phyloP scores from a whole-genome alignment of 2,329 filamentous ascomycete genomes.

The Alternaria angustiovoidea region DNA sequence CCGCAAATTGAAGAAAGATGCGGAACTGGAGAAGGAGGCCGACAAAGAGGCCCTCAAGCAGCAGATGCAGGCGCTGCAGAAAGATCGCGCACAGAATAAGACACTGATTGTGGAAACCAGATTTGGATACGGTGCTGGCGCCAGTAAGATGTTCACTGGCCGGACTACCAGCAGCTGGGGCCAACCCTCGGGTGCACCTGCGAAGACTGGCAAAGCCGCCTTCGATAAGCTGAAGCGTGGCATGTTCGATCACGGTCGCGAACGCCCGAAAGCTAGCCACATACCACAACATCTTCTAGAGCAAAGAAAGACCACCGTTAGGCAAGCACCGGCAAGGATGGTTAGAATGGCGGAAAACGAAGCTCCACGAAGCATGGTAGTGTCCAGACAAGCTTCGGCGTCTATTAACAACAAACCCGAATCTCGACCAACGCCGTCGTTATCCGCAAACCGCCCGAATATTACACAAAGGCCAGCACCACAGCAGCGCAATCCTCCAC shows the following conservation, averaged over 20 bases:
- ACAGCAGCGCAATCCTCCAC: constrained; percentile 18
- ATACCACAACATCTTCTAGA: constrained; percentile 41
- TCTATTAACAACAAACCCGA: constrained; percentile 24
- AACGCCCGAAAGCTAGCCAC: constrained; percentile 39
- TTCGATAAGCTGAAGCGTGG: constrained; percentile 46
- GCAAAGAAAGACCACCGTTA: constrained; percentile 32
- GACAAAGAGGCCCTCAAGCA: constrained; percentile 45
- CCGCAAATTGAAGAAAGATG: constrained; percentile 54
- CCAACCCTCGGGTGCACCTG: constrained; percentile 33
- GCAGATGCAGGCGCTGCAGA: constrained; percentile 43
- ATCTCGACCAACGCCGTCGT: constrained; percentile 8
- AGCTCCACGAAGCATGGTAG: constrained; percentile 32
- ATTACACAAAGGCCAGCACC: constrained; percentile 36
- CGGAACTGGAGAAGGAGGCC: constrained; percentile 46
- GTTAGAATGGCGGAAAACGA: constrained; percentile 42
- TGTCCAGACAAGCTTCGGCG: constrained; percentile 38
- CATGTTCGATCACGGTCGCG: constrained; percentile 45
- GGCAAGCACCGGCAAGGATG: constrained; percentile 42
- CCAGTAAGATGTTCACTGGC: constrained; percentile 26
- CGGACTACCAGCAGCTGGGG: constrained; percentile 31
- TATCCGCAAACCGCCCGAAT: constrained; percentile 21
- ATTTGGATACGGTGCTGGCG: constrained; percentile 33
- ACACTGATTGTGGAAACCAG: constrained; percentile 43
- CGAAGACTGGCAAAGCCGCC: constrained; percentile 47
- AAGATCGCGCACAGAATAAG: constrained; percentile 41